Conservation (phyloP, 768 basidiomycete species). For the Saitozyma podzolica region DNA sequence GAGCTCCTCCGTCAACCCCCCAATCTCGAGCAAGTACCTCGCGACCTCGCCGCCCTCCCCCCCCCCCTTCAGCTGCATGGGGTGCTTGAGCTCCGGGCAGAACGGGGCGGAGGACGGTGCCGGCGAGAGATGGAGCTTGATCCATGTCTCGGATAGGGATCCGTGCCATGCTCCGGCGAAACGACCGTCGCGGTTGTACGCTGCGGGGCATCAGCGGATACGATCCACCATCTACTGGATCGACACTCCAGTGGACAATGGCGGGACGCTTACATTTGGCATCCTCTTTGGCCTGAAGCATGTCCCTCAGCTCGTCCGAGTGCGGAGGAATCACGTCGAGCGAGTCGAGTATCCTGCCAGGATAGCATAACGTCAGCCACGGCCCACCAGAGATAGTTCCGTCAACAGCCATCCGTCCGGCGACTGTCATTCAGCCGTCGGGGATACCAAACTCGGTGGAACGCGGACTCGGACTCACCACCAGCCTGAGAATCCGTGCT, state of each 20-base stretch:
- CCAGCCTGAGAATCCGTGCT: constrained; percentile 23
- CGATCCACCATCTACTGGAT: no score
- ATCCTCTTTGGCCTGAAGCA: constrained; percentile 30
- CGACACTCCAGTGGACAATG: no score
- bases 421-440: no score
- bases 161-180: constrained; percentile 20
- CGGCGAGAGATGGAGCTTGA: constrained; percentile 26
- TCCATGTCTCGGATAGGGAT: constrained; percentile 20
- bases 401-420: no score
- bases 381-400: no score
- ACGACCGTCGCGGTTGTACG: constrained; percentile 22
- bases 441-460: no score
- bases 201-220: constrained; percentile 7
- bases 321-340: constrained; percentile 19
- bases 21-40: constrained; percentile 25
- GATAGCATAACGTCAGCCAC: constrained; percentile 1
- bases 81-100: constrained; percentile 13
- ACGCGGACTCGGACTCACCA: constrained; percentile 21
- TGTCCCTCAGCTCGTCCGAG: constrained; percentile 22
- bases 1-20: constrained; percentile 20
- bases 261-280: constrained; percentile 18
- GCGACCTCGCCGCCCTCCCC: constrained; percentile 18
- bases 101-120: not conserved
- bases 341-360: constrained; percentile 17
- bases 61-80: constrained; percentile 17